Evolutionary conservation across 441 rosid genomes (phyloP).

Genomic region (Eutrema salsugineum): DNA sequence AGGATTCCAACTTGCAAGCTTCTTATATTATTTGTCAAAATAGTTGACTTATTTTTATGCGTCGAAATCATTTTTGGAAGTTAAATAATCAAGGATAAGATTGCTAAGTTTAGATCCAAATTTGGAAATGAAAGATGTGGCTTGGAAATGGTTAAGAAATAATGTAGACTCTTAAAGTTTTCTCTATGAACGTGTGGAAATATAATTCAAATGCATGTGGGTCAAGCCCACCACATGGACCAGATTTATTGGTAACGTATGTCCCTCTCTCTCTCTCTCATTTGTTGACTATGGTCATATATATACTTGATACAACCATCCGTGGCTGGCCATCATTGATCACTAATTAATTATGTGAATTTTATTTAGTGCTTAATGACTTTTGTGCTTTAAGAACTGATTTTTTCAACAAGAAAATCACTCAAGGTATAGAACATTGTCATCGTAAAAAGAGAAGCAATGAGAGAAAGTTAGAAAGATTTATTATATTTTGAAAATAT

Average conservation of each 20-base stretch:
- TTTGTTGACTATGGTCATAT: constrained; percentile 12
- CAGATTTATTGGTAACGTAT: constrained; percentile 6
- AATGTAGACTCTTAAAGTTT: neutral
- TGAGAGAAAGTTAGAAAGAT: neutral
- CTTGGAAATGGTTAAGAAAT: neutral
- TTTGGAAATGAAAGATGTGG: neutral
- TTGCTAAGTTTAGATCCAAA: neutral
- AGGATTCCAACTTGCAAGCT: neutral
- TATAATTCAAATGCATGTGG: neutral
- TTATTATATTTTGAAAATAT: neutral
- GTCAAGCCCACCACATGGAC: constrained; percentile 14
- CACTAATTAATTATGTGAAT: neutral
- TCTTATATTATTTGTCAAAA: neutral
- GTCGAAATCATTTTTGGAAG: neutral
- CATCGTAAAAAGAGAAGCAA: neutral
- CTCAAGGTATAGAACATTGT: neutral
- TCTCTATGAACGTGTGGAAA: neutral
- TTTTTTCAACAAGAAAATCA: neutral
- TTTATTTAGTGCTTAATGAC: neutral
- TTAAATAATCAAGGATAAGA: neutral
- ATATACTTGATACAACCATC: neutral
- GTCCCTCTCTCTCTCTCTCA: neutral
- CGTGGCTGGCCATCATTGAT: neutral
- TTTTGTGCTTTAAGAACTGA: neutral
- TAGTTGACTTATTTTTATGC: neutral